These are phyloP conservation scores for Cryphonectria nitschkei DNA, from an alignment of 2,329 filamentous ascomycete genomes.

Conservation along the genomic window DNA sequence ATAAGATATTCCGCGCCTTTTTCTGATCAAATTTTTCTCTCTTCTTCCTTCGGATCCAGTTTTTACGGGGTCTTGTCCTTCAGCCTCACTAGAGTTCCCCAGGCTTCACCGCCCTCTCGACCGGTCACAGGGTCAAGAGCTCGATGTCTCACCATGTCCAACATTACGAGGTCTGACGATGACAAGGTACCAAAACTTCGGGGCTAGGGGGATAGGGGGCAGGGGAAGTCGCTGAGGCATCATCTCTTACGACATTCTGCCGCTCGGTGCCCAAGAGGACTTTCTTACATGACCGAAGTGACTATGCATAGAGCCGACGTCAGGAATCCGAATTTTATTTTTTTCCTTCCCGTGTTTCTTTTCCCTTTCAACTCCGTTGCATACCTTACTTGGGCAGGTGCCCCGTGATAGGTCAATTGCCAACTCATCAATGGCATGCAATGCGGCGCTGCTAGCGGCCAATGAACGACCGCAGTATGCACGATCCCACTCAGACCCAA, in stretches of 20 bases:
- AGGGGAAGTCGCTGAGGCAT: background rate
- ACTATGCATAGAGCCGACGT: background rate
- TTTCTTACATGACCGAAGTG: background rate
- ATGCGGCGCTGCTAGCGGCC: conserved; percentile 23
- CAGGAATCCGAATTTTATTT: background rate
- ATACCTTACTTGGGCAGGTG: conserved; percentile 27
- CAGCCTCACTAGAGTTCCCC: conserved; percentile 23
- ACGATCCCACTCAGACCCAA: conserved; percentile 12
- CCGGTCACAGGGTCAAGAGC: conserved; percentile 8
- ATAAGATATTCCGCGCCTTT: background rate
- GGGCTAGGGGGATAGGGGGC: background rate
- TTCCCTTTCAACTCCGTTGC: background rate
- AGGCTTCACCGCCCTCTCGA: conserved; percentile 27
- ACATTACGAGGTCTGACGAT: conserved; percentile 21
- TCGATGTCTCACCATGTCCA: conserved; percentile 26
- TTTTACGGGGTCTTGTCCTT: conserved; percentile 19
- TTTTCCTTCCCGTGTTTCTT: background rate
- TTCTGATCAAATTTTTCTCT: background rate
- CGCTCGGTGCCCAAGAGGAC: background rate
- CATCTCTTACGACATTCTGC: conserved; percentile 2
- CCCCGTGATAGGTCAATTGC: conserved; percentile 29
- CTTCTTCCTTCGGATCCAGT: background rate
- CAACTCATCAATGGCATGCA: conserved; percentile 29
- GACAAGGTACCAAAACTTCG: conserved; percentile 8
- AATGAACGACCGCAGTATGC: conserved; percentile 27